A percentile compares a stretch with the other conserved stretches of the same genome.
phyloP scores from a whole-genome alignment of 164 flowering plant species.

The Protea cynaroides region DNA sequence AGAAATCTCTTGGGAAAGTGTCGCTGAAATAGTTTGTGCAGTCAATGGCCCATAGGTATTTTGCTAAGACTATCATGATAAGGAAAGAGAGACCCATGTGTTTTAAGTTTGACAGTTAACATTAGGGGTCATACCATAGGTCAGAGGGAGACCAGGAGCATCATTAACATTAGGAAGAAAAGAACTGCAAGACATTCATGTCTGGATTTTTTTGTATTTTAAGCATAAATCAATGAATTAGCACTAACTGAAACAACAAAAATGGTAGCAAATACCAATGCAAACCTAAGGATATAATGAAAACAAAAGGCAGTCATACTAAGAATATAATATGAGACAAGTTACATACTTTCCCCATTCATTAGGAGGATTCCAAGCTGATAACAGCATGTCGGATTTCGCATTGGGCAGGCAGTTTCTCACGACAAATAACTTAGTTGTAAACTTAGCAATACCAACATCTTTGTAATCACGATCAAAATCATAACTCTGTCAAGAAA shows the following conservation, averaged over 20 bases:
- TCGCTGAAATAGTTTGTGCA: too few relatives aligned
- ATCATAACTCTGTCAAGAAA: constrained; percentile 67
- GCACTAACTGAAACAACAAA: constrained; percentile 4
- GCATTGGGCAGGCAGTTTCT: constrained; percentile 89
- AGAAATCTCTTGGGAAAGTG: too few relatives aligned
- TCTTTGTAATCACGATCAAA: constrained; percentile 98
- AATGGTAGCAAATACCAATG: background rate
- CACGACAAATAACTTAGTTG: constrained; percentile 81
- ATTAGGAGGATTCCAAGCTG: constrained; percentile 97
- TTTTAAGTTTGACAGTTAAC: too few relatives aligned
- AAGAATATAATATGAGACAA: constrained; percentile 6
- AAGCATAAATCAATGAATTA: background rate
- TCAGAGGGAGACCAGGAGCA: too few relatives aligned
- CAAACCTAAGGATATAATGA: background rate
- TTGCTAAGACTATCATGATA: too few relatives aligned
- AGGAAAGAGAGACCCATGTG: too few relatives aligned
- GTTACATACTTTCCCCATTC: constrained; percentile 97
- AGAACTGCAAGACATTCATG: background rate
- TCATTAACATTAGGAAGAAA: too few relatives aligned
- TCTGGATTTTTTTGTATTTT: too few relatives aligned
- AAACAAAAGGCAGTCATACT: background rate
- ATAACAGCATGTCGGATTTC: constrained; percentile 84
- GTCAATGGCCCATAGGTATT: too few relatives aligned
- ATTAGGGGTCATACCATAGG: too few relatives aligned
- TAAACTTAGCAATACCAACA: constrained; percentile 85